A percentile compares a stretch with the other conserved stretches of the same genome.
phyloP scores from a whole-genome alignment of 768 basidiomycete species.

The Leccinum boreale region DNA sequence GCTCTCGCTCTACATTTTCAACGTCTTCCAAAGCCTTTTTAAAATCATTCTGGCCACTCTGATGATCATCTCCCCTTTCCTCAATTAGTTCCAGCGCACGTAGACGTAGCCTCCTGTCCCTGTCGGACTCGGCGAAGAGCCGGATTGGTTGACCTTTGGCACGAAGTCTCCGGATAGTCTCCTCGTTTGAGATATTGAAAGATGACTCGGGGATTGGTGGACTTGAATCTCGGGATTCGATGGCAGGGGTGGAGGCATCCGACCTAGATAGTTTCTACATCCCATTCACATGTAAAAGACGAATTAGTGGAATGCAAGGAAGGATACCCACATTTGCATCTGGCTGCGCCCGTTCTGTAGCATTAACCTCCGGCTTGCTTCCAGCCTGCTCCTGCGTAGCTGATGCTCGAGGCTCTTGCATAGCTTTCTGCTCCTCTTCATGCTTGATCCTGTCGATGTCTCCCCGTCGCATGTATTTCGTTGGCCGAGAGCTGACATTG shows the following conservation, averaged over 20 bases:
- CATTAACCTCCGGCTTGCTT: constrained; percentile 11
- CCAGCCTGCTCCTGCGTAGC: constrained; percentile 24
- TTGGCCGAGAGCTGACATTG: constrained; percentile 46
- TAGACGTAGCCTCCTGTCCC: constrained; percentile 84
- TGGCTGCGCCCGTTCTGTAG: constrained; percentile 23
- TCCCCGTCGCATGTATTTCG: constrained; percentile 87
- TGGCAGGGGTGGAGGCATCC: constrained; percentile 38
- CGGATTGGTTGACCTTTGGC: constrained; percentile 92
- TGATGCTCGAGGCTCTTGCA: constrained; percentile 32
- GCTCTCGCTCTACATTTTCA: constrained; percentile 69
- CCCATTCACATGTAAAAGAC: constrained; percentile 42
- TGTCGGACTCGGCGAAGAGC: constrained; percentile 93
- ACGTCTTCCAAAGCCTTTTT: constrained; percentile 86
- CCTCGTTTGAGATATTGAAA: constrained; percentile 93
- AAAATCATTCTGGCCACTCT: constrained; percentile 93
- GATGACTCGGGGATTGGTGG: constrained; percentile 38
- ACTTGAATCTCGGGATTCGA: constrained; percentile 34
- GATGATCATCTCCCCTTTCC: constrained; percentile 75
- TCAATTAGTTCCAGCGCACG: constrained; percentile 95
- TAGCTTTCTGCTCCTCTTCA: constrained; percentile 38
- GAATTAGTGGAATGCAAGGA: not conserved
- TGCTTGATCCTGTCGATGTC: constrained; percentile 77
- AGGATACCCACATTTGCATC: constrained; percentile 43
- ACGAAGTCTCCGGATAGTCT: constrained; percentile 85
- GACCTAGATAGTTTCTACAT: constrained; percentile 44